Conservation (phyloP, 371 early-diverging fungal species). For the Blakeslea trispora region DNA sequence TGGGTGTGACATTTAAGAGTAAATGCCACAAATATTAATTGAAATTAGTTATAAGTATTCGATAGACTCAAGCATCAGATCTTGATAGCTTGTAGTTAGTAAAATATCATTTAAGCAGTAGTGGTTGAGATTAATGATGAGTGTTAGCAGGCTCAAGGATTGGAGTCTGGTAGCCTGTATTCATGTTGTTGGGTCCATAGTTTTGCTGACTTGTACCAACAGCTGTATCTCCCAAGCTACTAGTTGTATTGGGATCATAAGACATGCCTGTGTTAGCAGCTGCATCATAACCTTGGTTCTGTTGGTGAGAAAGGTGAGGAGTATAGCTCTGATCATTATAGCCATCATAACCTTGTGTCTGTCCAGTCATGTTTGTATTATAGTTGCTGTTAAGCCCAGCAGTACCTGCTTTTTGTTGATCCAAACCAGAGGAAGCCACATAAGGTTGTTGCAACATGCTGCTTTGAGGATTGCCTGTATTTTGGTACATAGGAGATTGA, state of each 20-base stretch:
- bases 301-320: not conserved
- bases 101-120: no score
- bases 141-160: slow-evolving; percentile 20
- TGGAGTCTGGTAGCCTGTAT: slow-evolving; percentile 24
- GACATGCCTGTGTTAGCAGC: not conserved
- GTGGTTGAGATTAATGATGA: slow-evolving; percentile 10
- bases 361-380: not conserved
- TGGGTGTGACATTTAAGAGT: no score
- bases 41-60: no score
- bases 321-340: not conserved
- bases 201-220: not conserved
- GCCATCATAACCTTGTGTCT: not conserved
- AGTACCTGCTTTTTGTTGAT: slow-evolving; percentile 7
- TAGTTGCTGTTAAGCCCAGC: not conserved
- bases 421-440: not conserved
- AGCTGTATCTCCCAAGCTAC: not conserved
- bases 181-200: slow-evolving; percentile 1
- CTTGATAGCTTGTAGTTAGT: no score
- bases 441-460: slow-evolving; percentile 24
- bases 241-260: not conserved
- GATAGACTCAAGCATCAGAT: no score
- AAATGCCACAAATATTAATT: no score
- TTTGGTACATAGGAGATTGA: slow-evolving; percentile 5
- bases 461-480: not conserved
- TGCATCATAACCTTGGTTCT: not conserved